Percentiles rank a stretch among this genome's conserved stretches.
Conservation (phyloP, 192 early-diverging fungal species). For the Gigaspora rosea region DNA sequence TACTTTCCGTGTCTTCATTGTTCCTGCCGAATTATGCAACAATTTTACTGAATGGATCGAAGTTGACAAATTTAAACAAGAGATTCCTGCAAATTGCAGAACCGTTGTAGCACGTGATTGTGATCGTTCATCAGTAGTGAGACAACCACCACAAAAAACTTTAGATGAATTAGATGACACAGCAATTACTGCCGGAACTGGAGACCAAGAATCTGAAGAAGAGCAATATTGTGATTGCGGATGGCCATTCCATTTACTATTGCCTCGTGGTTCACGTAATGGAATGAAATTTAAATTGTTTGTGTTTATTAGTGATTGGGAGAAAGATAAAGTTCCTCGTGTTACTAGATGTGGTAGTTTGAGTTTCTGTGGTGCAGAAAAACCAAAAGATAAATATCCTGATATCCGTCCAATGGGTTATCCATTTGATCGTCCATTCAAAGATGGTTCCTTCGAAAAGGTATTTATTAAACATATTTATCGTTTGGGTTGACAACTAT, state of each 20-base stretch:
- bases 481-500: slow-evolving; percentile 7
- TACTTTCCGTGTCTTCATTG: not conserved
- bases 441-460: slow-evolving; percentile 1
- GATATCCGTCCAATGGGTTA: not conserved
- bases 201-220: not conserved
- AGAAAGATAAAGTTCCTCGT: not conserved
- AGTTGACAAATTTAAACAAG: not conserved
- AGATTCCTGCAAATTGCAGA: not conserved
- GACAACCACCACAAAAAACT: slow-evolving; percentile 6
- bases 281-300: slow-evolving; percentile 18
- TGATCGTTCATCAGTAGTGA: slow-evolving; percentile 6
- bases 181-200: no score
- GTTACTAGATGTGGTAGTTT: slow-evolving; percentile 3
- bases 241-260: slow-evolving; percentile 16
- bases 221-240: slow-evolving; percentile 15
- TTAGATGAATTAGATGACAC: not conserved
- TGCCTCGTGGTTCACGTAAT: not conserved
- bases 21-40: not conserved
- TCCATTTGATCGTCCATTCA: slow-evolving; percentile 12
- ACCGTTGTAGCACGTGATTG: not conserved
- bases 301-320: not conserved
- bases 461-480: not conserved
- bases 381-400: slow-evolving; percentile 1
- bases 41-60: not conserved
- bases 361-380: slow-evolving; percentile 12